phyloP scores from a whole-genome alignment of 352 stramenopile genomes.

The Phytophthora multivora region DNA sequence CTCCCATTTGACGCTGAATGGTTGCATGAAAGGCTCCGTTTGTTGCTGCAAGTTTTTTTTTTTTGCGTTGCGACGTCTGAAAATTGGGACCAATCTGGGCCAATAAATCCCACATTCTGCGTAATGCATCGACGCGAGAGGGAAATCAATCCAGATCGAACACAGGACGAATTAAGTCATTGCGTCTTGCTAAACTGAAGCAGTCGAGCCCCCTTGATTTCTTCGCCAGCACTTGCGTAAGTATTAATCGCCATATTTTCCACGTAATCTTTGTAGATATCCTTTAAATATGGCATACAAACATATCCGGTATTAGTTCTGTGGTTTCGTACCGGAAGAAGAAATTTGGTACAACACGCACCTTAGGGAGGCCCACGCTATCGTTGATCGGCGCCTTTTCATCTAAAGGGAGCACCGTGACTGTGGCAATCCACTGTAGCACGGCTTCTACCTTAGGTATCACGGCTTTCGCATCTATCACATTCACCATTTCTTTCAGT shows the following conservation, averaged over 20 bases:
- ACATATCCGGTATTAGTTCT: too few species aligned
- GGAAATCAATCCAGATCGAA: too few species aligned
- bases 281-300: too few species aligned
- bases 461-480: not conserved
- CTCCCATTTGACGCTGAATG: not conserved
- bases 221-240: too few species aligned
- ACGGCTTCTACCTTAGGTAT: not conserved
- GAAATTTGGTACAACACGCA: too few species aligned
- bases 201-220: too few species aligned
- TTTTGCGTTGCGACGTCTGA: not conserved
- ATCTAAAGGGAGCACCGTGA: not conserved
- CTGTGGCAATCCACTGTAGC: not conserved
- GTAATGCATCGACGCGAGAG: not conserved
- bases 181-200: too few species aligned
- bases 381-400: not conserved
- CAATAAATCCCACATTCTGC: conserved; percentile 1
- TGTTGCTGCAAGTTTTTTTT: not conserved
- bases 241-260: too few species aligned
- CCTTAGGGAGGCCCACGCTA: not conserved
- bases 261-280: too few species aligned
- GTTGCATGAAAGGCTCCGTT: conserved; percentile 5
- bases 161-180: too few species aligned
- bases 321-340: too few species aligned
- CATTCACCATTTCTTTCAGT: conserved; percentile 1
- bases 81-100: conserved; percentile 5